phyloP scores from a whole-genome alignment of 306 rosid species.

The Sophora flavescens region DNA sequence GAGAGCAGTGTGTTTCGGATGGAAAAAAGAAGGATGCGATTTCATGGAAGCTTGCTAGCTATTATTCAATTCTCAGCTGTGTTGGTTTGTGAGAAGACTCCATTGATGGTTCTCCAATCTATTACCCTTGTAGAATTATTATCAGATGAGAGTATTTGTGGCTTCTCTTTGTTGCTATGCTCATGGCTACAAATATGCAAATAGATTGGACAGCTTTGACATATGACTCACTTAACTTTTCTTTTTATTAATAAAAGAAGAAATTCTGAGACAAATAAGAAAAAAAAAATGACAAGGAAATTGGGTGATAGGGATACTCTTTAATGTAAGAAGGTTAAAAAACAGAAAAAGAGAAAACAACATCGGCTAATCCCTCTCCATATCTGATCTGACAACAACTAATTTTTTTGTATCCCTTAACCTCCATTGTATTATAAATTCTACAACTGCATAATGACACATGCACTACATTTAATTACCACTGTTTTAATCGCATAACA shows the following conservation, averaged over 20 bases:
- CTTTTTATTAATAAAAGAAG: background rate
- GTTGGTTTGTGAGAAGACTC: background rate
- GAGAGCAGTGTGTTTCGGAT: background rate
- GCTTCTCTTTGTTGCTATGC: background rate
- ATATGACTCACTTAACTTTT: background rate
- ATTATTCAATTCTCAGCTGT: background rate
- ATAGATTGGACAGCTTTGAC: background rate
- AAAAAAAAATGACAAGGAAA: too few species aligned
- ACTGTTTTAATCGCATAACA: constrained; percentile 6
- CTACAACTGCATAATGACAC: background rate
- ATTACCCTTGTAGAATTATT: background rate
- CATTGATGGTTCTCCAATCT: background rate
- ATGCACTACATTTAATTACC: constrained; percentile 1
- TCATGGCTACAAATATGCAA: background rate
- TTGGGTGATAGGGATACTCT: too few species aligned
- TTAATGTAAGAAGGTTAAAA: too few species aligned
- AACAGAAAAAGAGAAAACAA: background rate
- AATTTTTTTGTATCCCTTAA: background rate
- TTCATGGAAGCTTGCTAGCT: background rate
- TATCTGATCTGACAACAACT: background rate
- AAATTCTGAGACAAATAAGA: background rate
- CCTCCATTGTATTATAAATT: background rate
- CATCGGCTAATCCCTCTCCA: background rate
- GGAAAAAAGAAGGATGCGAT: background rate
- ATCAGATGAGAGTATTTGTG: background rate